Evolutionary conservation across 1,284 basidiomycete species (phyloP), one percentile per base, ranked within the genome.

Genomic region (Puccinia triticina): DNA sequence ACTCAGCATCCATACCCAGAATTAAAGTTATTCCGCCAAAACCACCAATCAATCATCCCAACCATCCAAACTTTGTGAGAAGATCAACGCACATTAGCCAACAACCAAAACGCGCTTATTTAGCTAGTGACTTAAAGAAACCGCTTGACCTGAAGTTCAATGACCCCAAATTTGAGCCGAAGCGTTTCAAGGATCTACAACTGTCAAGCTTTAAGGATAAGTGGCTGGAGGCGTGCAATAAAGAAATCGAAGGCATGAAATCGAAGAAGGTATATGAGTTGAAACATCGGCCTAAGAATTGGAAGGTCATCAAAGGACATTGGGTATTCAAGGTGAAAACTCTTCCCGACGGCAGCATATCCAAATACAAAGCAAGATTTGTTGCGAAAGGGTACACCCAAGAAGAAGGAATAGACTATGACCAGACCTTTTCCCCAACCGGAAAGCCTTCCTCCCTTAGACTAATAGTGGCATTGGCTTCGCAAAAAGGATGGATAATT

Each of bases 331-430:
- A 69, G 32, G 55, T 75, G 43, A 83, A 83, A 55, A n/a, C 37
- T 32, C 23, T 59, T 8, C 48, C 57, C 18, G 53, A 80, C 43
- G 82, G 77, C 26, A 46, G 18, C n/a, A 48, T 81, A 21, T 43
- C 50, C 23, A n/a, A 64, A 37, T 82, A 83, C 73, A 83, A 84
- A 67, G 77, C 79, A 2, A n/a, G 83, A 40, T 79, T 78, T 23
- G 78, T 81, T 21, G 83, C 83, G 40, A 71, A 82, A 43, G 82
- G 83, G 72, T 84, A 55, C 74, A 34, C 37, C 2, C 84, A 84
- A 73, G 37, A 34, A 26, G 46, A 82, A 48, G 83, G 83, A 5
- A 34, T 64, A n/a, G 69, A 67, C 61, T 82, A 1, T 81, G 76
- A 12, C 82, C 82, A n/a, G n/a, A n/a, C n/a, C n/a, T n/a, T n/a